Conservation (phyloP, 345 rosid species). For the Dipteronia sinensis region DNA sequence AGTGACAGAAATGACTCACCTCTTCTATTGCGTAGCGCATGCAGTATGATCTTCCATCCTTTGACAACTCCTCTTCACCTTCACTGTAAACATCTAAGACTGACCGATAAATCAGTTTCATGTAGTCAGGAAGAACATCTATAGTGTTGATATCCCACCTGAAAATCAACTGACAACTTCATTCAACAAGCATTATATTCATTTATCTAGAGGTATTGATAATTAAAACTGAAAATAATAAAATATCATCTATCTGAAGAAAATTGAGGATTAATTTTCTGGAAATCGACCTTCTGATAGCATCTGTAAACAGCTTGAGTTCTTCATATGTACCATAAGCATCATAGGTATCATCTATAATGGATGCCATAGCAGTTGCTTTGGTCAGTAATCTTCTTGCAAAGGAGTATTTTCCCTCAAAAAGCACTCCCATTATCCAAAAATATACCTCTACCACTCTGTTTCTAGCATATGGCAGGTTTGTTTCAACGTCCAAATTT, state of each 20-base stretch:
- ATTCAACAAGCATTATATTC: no score
- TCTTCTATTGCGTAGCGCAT: neutral
- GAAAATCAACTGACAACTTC: neutral
- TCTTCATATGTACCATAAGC: conserved; percentile 35
- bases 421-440: conserved; percentile 14
- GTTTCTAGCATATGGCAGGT: conserved; percentile 13
- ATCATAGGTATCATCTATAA: conserved; percentile 31
- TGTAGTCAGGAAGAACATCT: conserved; percentile 7
- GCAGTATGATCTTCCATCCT: conserved; percentile 15
- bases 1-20: neutral
- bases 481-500: conserved; percentile 10
- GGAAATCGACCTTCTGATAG: conserved; percentile 25
- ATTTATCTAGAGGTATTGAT: no score
- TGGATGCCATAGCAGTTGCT: conserved; percentile 16
- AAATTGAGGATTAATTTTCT: no score
- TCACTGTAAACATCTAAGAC: conserved; percentile 1
- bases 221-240: no score
- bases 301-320: conserved; percentile 24
- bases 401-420: neutral
- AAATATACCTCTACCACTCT: conserved; percentile 12
- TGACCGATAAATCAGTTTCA: neutral
- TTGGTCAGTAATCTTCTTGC: conserved; percentile 24
- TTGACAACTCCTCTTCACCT: neutral
- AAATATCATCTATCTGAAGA: no score
- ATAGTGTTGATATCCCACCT: neutral